These are phyloP conservation scores for Thalassiosira exigua DNA, from an alignment of 352 stramenopile species.

Conservation along the genomic window DNA sequence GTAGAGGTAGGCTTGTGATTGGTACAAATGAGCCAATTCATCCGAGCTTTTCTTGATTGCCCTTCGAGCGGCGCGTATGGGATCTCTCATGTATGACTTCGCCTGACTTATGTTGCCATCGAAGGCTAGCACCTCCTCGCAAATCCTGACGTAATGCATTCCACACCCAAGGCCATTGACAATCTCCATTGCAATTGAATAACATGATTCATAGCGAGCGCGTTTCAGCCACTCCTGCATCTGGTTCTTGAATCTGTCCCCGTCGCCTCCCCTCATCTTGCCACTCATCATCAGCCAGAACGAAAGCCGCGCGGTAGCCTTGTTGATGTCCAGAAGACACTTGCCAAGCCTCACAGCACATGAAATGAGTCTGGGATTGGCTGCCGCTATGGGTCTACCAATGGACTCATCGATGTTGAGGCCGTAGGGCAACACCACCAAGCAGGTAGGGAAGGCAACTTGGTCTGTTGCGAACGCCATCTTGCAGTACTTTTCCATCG, in stretches of 20 bases:
- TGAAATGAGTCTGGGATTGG: constrained; percentile 29
- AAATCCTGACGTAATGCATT: constrained; percentile 43
- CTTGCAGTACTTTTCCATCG: constrained; percentile 59
- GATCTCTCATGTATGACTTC: constrained; percentile 55
- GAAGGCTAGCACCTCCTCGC: constrained; percentile 45
- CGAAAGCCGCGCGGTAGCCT: constrained; percentile 52
- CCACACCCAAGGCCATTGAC: constrained; percentile 40
- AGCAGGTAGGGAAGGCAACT: constrained; percentile 49
- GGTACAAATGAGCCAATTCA: constrained; percentile 35
- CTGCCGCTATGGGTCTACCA: constrained; percentile 17
- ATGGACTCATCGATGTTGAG: constrained; percentile 28
- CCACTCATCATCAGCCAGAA: constrained; percentile 63
- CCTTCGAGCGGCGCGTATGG: constrained; percentile 45
- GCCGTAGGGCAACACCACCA: constrained; percentile 56
- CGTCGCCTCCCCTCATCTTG: constrained; percentile 40
- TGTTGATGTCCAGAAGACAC: constrained; percentile 61
- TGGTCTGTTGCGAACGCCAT: constrained; percentile 52
- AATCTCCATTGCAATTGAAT: constrained; percentile 46
- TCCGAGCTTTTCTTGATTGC: constrained; percentile 43
- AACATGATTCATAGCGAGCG: constrained; percentile 24
- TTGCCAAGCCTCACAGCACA: constrained; percentile 39
- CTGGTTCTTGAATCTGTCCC: constrained; percentile 45
- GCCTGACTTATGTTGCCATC: constrained; percentile 48
- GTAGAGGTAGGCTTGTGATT: constrained; percentile 43
- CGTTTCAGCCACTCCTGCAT: constrained; percentile 59